These are phyloP conservation scores for Penicillium salamii DNA, from an alignment of 495 filamentous ascomycete genomes.

Conservation along the genomic window DNA sequence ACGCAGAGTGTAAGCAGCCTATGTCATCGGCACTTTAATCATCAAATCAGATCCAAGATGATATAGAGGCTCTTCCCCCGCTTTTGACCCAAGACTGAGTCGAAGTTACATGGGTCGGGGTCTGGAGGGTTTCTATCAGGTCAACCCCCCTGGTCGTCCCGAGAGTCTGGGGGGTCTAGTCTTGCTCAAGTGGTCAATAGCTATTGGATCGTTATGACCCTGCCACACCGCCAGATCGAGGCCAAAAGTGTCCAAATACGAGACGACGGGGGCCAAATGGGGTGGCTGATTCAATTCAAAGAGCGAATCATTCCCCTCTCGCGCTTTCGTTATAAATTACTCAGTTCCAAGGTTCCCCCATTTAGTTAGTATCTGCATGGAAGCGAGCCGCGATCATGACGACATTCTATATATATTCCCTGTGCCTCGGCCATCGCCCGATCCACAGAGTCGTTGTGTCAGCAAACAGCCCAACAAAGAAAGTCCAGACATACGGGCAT, in stretches of 20 bases:
- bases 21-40: conserved; percentile 2
- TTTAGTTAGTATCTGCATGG: neutral
- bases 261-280: neutral
- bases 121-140: neutral
- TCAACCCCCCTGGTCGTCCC: neutral
- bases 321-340: neutral
- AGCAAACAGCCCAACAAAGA: too few species aligned
- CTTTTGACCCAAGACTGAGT: neutral
- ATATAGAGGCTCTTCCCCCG: conserved; percentile 2
- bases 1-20: neutral
- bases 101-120: neutral
- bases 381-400: neutral
- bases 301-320: neutral
- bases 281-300: neutral
- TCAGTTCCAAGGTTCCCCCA: neutral
- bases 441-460: too few species aligned
- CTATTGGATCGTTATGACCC: neutral
- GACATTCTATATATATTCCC: neutral
- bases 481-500: too few species aligned
- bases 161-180: neutral
- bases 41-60: neutral
- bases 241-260: neutral
- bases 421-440: neutral
- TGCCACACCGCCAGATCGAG: conserved; percentile 3
- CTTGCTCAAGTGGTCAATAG: too few species aligned